Conservation (phyloP, 345 rosid species). For the Raphanus sativus region DNA sequence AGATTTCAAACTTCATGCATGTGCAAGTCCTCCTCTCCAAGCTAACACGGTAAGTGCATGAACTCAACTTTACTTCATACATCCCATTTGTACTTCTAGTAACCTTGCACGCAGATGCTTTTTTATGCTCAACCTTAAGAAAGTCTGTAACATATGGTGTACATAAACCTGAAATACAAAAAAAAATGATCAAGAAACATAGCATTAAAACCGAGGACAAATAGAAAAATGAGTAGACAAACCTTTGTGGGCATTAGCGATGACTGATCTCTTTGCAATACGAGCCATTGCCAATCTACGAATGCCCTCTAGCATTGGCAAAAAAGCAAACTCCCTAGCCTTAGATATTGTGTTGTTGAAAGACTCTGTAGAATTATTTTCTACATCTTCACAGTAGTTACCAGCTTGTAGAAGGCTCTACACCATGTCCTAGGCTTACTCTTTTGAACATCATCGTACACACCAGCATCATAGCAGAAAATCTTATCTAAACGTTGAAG, state of each 20-base stretch:
- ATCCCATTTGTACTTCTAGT: background rate
- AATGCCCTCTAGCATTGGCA: background rate
- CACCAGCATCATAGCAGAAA: background rate
- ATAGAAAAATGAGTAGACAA: background rate
- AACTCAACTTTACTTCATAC: background rate
- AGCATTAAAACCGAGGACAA: background rate
- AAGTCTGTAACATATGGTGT: background rate
- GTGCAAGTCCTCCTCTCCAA: background rate
- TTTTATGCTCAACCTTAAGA: background rate
- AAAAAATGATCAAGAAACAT: background rate
- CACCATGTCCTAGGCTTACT: background rate
- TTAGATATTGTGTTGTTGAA: background rate
- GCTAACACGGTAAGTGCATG: background rate
- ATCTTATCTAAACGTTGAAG: background rate
- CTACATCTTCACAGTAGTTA: background rate
- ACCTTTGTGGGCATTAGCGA: background rate
- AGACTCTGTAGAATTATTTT: background rate
- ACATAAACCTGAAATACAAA: background rate
- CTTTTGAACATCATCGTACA: background rate
- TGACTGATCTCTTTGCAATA: background rate
- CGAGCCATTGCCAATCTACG: background rate
- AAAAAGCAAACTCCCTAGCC: background rate
- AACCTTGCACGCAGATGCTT: background rate
- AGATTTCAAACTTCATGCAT: background rate
- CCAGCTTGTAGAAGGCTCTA: background rate